These are phyloP conservation scores for Psidium friedrichsthalianum DNA, from an alignment of 345 rosid genomes.

Conservation along the genomic window DNA sequence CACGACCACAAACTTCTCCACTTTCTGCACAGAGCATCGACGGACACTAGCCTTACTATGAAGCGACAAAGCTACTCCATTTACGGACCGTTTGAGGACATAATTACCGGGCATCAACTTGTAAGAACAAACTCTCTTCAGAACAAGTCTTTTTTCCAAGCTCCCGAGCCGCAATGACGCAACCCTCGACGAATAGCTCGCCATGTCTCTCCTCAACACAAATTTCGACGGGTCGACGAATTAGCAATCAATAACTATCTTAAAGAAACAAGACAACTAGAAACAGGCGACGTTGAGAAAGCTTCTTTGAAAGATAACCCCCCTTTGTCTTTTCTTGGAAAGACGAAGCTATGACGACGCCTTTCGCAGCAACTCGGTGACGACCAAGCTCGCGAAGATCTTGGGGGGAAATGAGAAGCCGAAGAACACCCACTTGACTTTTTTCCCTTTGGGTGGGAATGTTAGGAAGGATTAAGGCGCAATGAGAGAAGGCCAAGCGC, in stretches of 20 bases:
- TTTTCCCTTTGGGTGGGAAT: background rate
- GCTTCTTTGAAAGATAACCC: background rate
- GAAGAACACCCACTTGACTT: background rate
- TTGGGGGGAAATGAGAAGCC: background rate
- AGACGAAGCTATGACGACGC: background rate
- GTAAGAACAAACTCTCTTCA: background rate
- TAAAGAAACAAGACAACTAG: background rate
- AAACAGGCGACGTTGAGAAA: background rate
- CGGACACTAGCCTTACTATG: background rate
- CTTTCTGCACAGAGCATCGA: constrained; percentile 16
- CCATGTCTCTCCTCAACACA: constrained; percentile 19
- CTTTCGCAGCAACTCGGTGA: background rate
- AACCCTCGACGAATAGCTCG: constrained; percentile 22
- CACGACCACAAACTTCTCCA: constrained; percentile 21
- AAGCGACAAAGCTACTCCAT: background rate
- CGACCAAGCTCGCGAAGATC: background rate
- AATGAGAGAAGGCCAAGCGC: background rate
- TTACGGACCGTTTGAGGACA: constrained; percentile 1
- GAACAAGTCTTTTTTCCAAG: constrained; percentile 11
- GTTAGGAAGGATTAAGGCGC: background rate
- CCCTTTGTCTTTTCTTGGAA: background rate
- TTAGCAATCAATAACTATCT: background rate
- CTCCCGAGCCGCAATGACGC: constrained; percentile 16
- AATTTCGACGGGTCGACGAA: constrained; percentile 20
- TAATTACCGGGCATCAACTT: background rate